Evolutionary conservation across 2,329 filamentous ascomycete species (phyloP).

Genomic region (Penicillium digitatum): DNA sequence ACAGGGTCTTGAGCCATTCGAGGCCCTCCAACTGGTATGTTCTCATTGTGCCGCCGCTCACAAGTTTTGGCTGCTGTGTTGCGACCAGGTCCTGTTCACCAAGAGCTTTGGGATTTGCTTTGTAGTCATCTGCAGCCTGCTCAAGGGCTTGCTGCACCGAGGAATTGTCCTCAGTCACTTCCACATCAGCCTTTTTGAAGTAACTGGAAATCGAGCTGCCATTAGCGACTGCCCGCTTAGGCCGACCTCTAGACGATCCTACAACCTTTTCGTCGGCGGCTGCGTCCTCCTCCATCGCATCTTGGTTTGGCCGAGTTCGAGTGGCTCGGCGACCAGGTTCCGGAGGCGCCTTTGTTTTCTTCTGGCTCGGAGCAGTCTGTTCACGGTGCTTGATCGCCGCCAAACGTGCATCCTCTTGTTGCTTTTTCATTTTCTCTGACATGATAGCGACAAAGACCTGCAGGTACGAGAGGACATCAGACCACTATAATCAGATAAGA

Average conservation of each 20-base stretch:
- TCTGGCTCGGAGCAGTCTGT: slow-evolving; percentile 25
- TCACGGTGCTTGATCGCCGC: slow-evolving; percentile 33
- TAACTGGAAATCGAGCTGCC: slow-evolving; percentile 54
- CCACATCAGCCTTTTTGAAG: slow-evolving; percentile 57
- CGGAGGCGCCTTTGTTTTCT: slow-evolving; percentile 27
- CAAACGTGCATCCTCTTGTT: slow-evolving; percentile 42
- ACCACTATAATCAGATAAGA: neutral
- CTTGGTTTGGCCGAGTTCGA: slow-evolving; percentile 25
- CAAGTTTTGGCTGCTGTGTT: slow-evolving; percentile 77
- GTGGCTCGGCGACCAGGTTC: slow-evolving; percentile 29
- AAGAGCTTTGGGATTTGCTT: slow-evolving; percentile 57
- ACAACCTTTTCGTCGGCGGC: slow-evolving; percentile 18
- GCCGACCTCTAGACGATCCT: slow-evolving; percentile 28
- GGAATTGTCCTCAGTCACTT: slow-evolving; percentile 51
- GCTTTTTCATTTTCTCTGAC: slow-evolving; percentile 49
- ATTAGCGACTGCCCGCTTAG: slow-evolving; percentile 27
- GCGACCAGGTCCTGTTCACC: slow-evolving; percentile 68
- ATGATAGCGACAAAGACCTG: slow-evolving; percentile 49
- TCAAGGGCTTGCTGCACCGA: slow-evolving; percentile 56
- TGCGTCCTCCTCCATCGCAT: slow-evolving; percentile 18
- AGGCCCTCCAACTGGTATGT: slow-evolving; percentile 91
- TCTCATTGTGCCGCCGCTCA: slow-evolving; percentile 85
- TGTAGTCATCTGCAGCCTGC: slow-evolving; percentile 55
- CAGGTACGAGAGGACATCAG: neutral
- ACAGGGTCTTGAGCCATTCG: slow-evolving; percentile 81